Base-by-base conservation (phyloP, 2,329 filamentous ascomycete genomes). In the Colletotrichum tropicicola region DNA sequence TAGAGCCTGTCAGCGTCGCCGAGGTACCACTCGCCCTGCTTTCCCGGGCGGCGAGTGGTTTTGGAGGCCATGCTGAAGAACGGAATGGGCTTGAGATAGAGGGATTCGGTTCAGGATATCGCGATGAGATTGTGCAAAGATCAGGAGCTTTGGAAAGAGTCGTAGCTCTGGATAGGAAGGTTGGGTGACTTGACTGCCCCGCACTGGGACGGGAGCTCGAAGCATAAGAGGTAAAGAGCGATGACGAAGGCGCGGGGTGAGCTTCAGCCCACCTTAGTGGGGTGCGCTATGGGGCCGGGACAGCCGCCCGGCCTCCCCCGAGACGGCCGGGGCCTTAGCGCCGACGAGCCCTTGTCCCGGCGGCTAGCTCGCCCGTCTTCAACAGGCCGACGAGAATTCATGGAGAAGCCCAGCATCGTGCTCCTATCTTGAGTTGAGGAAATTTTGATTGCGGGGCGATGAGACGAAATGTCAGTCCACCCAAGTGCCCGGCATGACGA, bases 21-120 rank as follows among this genome's bases (percentile, higher is more conserved):
- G 6, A 89, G 84, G 76, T 99, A 99, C 96, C 96, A 99, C 17
- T 89, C 91, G 39, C 92, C 92, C 21, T 95, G 94, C 76, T 98
- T 96, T 59, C 85, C 88, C 19, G 93, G 59, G 3, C 7, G 45
- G 30, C 59, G 59, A 19, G 54, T 58, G 37, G n/a, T 45, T 41
- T 19, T 15, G 23, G 45, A 19, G 7, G 53, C 37, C 51, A 53
- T 53, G 9, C 6, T 39, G 17, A 15, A 5, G 8, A 10, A 28
- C 28, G 44, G 13, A 8, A 6, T 47, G 41, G 17, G 30, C 9
- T 10, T n/a, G 13, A 41, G 37, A 17, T 7, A 15, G 3, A 23
- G 10, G n/a, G n/a, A 27, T 30, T n/a, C 10, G 25, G 9, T 30
- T 10, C 44, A 30, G 2, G 5, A 17, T 19, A n/a, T 19, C 4